Percentiles rank a stretch among this genome's conserved stretches.
phyloP scores from a whole-genome alignment of 169 alveolate genomes.

The Eimeria brunetti region DNA sequence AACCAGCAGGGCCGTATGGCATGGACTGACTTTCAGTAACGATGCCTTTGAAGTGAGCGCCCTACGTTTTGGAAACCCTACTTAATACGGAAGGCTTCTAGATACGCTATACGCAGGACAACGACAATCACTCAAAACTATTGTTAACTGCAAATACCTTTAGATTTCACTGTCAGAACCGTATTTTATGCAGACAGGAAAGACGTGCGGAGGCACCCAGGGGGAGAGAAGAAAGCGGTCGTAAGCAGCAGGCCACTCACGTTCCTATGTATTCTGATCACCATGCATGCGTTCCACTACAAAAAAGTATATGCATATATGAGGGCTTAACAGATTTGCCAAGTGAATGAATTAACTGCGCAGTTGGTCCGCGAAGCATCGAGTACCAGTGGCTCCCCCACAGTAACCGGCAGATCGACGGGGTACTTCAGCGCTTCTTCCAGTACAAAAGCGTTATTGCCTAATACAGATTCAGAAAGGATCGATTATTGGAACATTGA shows the following conservation, averaged over 20 bases:
- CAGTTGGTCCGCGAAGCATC: not conserved
- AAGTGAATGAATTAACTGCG: not conserved
- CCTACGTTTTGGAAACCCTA: not conserved
- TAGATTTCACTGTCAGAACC: not conserved
- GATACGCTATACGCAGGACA: not conserved
- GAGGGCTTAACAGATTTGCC: not conserved
- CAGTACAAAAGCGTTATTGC: not conserved
- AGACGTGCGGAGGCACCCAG: not conserved
- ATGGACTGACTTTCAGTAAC: not conserved
- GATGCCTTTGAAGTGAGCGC: not conserved
- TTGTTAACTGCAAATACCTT: not conserved
- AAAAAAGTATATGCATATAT: not conserved
- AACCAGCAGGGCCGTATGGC: not conserved
- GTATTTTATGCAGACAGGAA: not conserved
- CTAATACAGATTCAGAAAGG: not conserved
- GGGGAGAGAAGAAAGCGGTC: not conserved
- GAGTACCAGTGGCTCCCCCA: slow-evolving; percentile 60
- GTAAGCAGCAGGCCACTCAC: not conserved
- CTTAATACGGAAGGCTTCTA: not conserved
- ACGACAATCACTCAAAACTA: not conserved
- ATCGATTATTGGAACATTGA: not conserved
- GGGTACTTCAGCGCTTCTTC: not conserved
- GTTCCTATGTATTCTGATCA: not conserved
- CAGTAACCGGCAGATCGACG: slow-evolving; percentile 5
- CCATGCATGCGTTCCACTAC: not conserved